phyloP scores from a whole-genome alignment of 345 rosid genomes.

The Gossypium raimondii region DNA sequence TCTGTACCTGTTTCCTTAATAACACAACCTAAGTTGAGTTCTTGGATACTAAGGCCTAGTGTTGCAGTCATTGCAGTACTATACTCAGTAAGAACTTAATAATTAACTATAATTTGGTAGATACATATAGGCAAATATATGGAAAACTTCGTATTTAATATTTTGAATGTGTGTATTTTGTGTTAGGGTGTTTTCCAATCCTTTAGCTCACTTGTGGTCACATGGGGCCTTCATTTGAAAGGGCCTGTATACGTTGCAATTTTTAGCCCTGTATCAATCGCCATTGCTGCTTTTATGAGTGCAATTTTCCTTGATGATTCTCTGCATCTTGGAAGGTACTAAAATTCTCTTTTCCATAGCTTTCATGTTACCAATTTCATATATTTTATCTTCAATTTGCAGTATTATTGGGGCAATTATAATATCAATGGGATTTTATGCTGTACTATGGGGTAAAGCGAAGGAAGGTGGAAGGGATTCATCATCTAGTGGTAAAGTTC shows the following conservation, averaged over 20 bases:
- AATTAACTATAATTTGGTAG: background rate
- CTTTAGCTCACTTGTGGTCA: background rate
- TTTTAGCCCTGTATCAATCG: background rate
- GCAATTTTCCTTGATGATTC: background rate
- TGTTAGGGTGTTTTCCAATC: background rate
- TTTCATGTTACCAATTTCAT: too few species aligned
- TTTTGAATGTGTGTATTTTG: background rate
- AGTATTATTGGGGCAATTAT: slow-evolving; percentile 11
- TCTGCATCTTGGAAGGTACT: background rate
- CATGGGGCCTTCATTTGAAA: background rate
- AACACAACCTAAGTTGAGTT: background rate
- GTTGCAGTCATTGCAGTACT: background rate
- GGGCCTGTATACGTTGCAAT: background rate
- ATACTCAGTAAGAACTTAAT: background rate
- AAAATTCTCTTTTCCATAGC: background rate
- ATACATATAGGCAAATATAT: too few species aligned
- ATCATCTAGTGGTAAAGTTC: background rate
- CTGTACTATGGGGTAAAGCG: slow-evolving; percentile 28
- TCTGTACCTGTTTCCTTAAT: background rate
- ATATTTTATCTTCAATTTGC: background rate
- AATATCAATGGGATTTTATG: slow-evolving; percentile 25
- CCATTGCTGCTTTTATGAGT: background rate
- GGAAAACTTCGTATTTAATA: too few species aligned
- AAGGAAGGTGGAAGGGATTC: slow-evolving; percentile 11
- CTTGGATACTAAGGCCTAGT: background rate